Percentiles rank a stretch among this genome's conserved stretches.
Conservation (phyloP, 2,329 filamentous ascomycete species). For the Aspergillus novofumigatus region DNA sequence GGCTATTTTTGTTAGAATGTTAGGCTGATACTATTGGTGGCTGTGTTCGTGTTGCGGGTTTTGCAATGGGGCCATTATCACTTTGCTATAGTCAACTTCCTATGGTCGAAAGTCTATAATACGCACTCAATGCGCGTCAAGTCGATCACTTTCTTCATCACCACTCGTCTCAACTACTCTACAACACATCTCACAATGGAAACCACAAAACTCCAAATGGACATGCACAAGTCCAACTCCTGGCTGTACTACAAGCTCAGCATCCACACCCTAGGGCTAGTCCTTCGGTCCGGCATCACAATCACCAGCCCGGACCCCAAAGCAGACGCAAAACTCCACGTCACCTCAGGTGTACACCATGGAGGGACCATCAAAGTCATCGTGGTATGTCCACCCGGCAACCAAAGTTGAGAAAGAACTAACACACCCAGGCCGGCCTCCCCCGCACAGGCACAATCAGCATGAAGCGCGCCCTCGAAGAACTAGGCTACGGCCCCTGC, state of each 20-base stretch:
- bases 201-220: conserved; percentile 6
- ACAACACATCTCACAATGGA: conserved; percentile 4
- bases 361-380: conserved; percentile 9
- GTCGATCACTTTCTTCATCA: conserved; percentile 1
- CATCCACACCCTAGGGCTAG: conserved; percentile 9
- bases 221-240: conserved; percentile 10
- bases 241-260: conserved; percentile 9
- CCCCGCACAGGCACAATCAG: conserved; percentile 17
- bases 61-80: conserved; percentile 2
- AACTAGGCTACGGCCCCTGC: conserved; percentile 14
- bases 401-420: neutral
- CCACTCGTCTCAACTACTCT: neutral
- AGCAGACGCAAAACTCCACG: conserved; percentile 6
- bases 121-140: conserved; percentile 4
- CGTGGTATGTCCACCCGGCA: conserved; percentile 6
- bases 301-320: conserved; percentile 12
- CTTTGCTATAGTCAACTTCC: neutral
- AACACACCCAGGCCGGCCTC: conserved; percentile 11
- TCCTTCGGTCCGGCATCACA: conserved; percentile 8
- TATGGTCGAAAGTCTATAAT: conserved; percentile 4
- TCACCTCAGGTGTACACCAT: conserved; percentile 6
- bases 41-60: neutral
- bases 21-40: neutral
- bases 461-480: conserved; percentile 15
- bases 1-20: neutral